Conservation (phyloP, 306 rosid species). For the Trichosanthes truncata region DNA sequence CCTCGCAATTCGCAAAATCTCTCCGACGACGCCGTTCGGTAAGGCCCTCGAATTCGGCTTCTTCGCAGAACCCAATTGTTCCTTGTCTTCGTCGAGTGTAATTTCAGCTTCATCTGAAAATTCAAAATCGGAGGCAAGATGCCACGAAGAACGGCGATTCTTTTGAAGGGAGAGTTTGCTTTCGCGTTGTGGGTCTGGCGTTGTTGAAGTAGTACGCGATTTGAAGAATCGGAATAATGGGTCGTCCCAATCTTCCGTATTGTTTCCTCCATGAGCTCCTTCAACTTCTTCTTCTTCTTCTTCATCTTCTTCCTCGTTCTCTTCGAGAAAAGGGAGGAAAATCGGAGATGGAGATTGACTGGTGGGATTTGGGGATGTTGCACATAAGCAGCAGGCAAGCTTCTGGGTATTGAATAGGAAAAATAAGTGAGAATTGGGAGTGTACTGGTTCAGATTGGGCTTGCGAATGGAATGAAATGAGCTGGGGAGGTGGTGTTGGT, state of each 20-base stretch:
- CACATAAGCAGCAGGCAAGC: conserved; percentile 25
- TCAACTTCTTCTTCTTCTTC: conserved; percentile 11
- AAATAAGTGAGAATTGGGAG: conserved; percentile 16
- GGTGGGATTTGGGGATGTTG: conserved; percentile 20
- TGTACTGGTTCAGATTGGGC: not conserved
- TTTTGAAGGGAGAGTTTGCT: conserved; percentile 36
- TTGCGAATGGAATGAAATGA: conserved; percentile 15
- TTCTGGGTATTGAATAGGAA: conserved; percentile 19
- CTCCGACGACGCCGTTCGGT: conserved; percentile 36
- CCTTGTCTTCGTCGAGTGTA: conserved; percentile 5
- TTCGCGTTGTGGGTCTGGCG: conserved; percentile 39
- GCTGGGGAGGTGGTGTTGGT: conserved; percentile 18
- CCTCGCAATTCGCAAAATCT: conserved; percentile 52
- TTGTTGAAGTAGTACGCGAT: conserved; percentile 30
- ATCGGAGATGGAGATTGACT: conserved; percentile 28
- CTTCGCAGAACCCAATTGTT: conserved; percentile 11
- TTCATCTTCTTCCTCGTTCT: not conserved
- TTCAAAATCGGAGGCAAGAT: conserved; percentile 29
- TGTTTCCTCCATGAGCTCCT: conserved; percentile 4
- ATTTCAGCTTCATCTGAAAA: conserved; percentile 18
- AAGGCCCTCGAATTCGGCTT: conserved; percentile 9
- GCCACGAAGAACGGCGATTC: conserved; percentile 51
- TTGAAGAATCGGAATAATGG: conserved; percentile 52
- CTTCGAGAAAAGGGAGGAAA: conserved; percentile 39
- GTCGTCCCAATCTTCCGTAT: conserved; percentile 30